phyloP scores from a whole-genome alignment of 2,329 filamentous ascomycete species.

The Cladosporium halotolerans region DNA sequence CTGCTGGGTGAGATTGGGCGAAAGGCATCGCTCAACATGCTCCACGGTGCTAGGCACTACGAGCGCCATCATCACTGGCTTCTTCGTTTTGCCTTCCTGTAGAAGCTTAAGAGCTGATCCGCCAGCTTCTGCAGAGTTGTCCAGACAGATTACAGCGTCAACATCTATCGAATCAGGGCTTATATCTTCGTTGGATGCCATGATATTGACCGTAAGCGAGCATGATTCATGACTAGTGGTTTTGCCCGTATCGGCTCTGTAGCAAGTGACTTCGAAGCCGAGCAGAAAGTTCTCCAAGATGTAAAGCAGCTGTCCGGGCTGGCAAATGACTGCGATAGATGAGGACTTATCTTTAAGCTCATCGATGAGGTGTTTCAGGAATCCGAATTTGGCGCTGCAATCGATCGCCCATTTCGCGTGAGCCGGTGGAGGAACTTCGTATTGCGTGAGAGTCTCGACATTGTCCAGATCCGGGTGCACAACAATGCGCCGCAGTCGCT shows the following conservation, averaged over 20 bases:
- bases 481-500: conserved; percentile 21
- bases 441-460: conserved; percentile 25
- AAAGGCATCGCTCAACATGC: conserved; percentile 39
- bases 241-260: not conserved
- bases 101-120: conserved; percentile 2
- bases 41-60: conserved; percentile 38
- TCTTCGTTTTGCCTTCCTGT: not conserved
- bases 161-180: conserved; percentile 17
- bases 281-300: conserved; percentile 30
- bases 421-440: conserved; percentile 18
- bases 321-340: conserved; percentile 28
- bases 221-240: not conserved
- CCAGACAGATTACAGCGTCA: conserved; percentile 37
- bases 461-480: conserved; percentile 32
- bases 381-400: conserved; percentile 33
- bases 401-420: conserved; percentile 31
- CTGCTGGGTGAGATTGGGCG: conserved; percentile 17
- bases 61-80: conserved; percentile 16
- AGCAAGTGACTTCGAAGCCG: conserved; percentile 17
- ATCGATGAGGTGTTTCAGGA: conserved; percentile 29
- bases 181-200: conserved; percentile 24
- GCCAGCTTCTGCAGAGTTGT: conserved; percentile 24
- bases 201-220: conserved; percentile 28
- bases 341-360: conserved; percentile 19
- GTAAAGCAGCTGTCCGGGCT: conserved; percentile 23